Percentiles rank a stretch among this genome's conserved stretches.
Evolutionary conservation across 129 eudicot genomes (phyloP).

Genomic region (Pittosporum tobira): DNA sequence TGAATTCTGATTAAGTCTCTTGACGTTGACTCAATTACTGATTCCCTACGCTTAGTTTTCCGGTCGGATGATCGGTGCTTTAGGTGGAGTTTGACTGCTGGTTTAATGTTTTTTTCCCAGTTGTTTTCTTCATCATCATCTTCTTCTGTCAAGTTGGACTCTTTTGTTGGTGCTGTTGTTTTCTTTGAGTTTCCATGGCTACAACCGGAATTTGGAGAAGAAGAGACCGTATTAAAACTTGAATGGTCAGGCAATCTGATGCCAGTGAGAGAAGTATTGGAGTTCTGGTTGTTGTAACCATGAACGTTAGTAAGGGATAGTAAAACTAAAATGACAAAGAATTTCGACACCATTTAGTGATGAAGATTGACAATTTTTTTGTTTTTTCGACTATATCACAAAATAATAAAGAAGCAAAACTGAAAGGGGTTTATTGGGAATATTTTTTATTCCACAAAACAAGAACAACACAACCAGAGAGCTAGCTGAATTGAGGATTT

Average conservation of each 20-base stretch:
- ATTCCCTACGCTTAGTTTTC: slow-evolving; percentile 28
- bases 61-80: slow-evolving; percentile 36
- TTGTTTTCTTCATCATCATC: background rate
- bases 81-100: slow-evolving; percentile 47
- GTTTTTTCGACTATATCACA: background rate
- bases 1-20: slow-evolving; percentile 58
- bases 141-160: background rate
- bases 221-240: slow-evolving; percentile 35
- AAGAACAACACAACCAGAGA: slow-evolving; percentile 4
- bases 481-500: background rate
- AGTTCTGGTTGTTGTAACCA: slow-evolving; percentile 14
- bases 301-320: slow-evolving; percentile 5
- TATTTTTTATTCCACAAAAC: background rate
- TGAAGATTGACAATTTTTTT: background rate
- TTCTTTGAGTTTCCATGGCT: slow-evolving; percentile 20
- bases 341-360: slow-evolving; percentile 39
- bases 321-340: slow-evolving; percentile 15
- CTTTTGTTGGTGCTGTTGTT: background rate
- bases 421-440: slow-evolving; percentile 1
- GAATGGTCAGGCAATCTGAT: slow-evolving; percentile 48
- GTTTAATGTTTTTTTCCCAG: background rate
- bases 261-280: slow-evolving; percentile 40
- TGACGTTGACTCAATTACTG: slow-evolving; percentile 37
- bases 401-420: background rate
- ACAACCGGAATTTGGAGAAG: slow-evolving; percentile 43